Evolutionary conservation across 495 filamentous ascomycete species (phyloP).

Genomic region (Bacidia gigantensis): DNA sequence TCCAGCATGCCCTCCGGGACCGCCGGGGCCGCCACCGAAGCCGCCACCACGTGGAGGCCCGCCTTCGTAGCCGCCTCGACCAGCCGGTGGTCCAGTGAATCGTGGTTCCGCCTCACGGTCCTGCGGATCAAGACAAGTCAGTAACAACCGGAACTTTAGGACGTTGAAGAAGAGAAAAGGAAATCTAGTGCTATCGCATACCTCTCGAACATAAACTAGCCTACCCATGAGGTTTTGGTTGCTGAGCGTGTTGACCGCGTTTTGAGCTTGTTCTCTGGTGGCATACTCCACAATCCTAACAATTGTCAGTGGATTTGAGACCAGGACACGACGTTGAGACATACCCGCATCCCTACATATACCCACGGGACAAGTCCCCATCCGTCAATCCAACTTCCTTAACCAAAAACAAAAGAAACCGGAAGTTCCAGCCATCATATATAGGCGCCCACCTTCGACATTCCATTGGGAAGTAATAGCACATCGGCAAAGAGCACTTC

Average conservation of each 20-base stretch:
- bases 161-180: not conserved
- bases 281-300: slow-evolving; percentile 99
- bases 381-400: slow-evolving; percentile 99
- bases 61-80: slow-evolving; percentile 49
- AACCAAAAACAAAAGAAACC: slow-evolving; percentile 52
- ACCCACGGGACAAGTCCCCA: slow-evolving; percentile 77
- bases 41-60: slow-evolving; percentile 29
- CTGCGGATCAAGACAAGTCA: slow-evolving; percentile 29
- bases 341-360: slow-evolving; percentile 99
- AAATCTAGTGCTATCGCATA: slow-evolving; percentile 30
- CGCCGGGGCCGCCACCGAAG: slow-evolving; percentile 35
- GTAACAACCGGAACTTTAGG: not conserved
- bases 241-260: slow-evolving; percentile 93
- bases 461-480: slow-evolving; percentile 99
- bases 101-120: slow-evolving; percentile 94
- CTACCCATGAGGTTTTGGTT: slow-evolving; percentile 97
- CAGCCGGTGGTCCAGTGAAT: slow-evolving; percentile 61
- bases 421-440: slow-evolving; percentile 77
- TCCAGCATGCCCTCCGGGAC: slow-evolving; percentile 15
- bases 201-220: slow-evolving; percentile 96
- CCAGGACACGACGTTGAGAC: not conserved
- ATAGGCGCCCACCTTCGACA: slow-evolving; percentile 99
- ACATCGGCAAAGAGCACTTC: slow-evolving; percentile 99
- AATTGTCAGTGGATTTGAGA: not conserved
- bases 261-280: slow-evolving; percentile 95